A percentile compares a stretch with the other conserved stretches of the same genome.
These are phyloP conservation scores for Ganoderma leucocontextum DNA, from an alignment of 1,284 basidiomycete species.

Conservation along the genomic window DNA sequence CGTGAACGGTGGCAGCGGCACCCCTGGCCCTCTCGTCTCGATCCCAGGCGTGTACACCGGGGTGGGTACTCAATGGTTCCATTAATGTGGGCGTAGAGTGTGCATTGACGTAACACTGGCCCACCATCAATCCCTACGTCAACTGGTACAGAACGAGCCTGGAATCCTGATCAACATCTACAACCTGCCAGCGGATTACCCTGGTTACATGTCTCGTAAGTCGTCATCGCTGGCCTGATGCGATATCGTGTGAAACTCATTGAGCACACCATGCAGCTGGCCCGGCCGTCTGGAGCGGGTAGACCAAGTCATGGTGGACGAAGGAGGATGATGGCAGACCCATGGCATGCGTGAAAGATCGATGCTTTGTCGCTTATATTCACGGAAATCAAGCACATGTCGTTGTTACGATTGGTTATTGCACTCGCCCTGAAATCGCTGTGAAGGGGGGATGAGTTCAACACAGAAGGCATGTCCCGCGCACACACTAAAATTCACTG, in stretches of 20 bases:
- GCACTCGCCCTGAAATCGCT: not conserved
- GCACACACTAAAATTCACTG: not conserved
- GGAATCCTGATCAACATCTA: slow-evolving; percentile 36
- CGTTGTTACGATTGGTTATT: not conserved
- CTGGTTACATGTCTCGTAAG: slow-evolving; percentile 33
- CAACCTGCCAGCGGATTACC: slow-evolving; percentile 27
- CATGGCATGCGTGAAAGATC: not conserved
- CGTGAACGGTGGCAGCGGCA: slow-evolving; percentile 49
- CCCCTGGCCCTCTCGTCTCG: slow-evolving; percentile 48
- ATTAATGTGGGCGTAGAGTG: not conserved
- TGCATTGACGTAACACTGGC: not conserved
- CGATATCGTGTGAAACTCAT: not conserved
- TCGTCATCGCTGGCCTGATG: not conserved
- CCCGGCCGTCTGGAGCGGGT: slow-evolving; percentile 34
- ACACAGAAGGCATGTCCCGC: not conserved
- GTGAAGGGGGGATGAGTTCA: not conserved
- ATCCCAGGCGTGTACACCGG: slow-evolving; percentile 55
- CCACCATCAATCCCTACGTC: not conserved
- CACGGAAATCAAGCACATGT: not conserved
- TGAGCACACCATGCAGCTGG: slow-evolving; percentile 20
- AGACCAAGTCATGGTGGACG: not conserved
- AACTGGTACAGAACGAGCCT: slow-evolving; percentile 30
- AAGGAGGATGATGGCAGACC: not conserved
- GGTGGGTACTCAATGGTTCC: slow-evolving; percentile 2
- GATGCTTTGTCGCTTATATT: not conserved